Base-by-base conservation (phyloP, 2,329 filamentous ascomycete genomes). In the Cladosporium sp. region DNA sequence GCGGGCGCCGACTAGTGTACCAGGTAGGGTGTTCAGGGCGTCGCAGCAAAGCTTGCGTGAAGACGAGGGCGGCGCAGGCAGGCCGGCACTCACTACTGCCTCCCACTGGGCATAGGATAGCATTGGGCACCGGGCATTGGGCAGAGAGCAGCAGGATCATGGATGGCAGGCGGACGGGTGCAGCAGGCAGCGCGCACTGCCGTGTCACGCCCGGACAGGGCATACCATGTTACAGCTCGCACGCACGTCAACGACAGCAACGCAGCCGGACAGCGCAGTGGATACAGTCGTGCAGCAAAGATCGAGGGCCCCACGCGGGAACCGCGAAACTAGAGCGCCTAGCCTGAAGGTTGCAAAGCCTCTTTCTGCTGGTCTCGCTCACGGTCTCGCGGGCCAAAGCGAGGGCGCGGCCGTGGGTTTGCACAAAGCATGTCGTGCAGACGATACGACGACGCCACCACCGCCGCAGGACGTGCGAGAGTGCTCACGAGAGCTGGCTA, bases 1-100 rank as follows among this genome's bases (percentile, higher is more conserved):
- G 62, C 54, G 54, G 56, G 60, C 60, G 60, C 60, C 60, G 49
- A 51, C 62, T 64, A 64, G 62, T 58, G 62, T 64, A 64, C 62
- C 62, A 59, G 54, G 30, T 64, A 51, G 54, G 43, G 56, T 48
- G 54, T 25, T 46, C 62, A 54, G 62, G 39, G 49, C 32, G 54
- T 57, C 32, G 54, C 54, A 57, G 54, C 30, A 34, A 23, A 39
- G 32, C 54, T 54, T 54, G 54, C 60, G 60, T 63, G 60, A 63
- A 63, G 60, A 63, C 58, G 34, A 54, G 21, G 8, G 56, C 56
- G 39, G 56, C 36, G 56, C 56, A 58, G 32, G 32, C 36, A 58
- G 32, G 32, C 36, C 54, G 23, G 54, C 32, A 32, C 54, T 25
- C 13, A 28, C n/a, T n/a, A 16, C 23, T 25, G 46, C 5, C 28